Evolutionary conservation across 1,284 basidiomycete species (phyloP), one percentile per base, ranked within the genome.

Genomic region (Dichomitus squalens): DNA sequence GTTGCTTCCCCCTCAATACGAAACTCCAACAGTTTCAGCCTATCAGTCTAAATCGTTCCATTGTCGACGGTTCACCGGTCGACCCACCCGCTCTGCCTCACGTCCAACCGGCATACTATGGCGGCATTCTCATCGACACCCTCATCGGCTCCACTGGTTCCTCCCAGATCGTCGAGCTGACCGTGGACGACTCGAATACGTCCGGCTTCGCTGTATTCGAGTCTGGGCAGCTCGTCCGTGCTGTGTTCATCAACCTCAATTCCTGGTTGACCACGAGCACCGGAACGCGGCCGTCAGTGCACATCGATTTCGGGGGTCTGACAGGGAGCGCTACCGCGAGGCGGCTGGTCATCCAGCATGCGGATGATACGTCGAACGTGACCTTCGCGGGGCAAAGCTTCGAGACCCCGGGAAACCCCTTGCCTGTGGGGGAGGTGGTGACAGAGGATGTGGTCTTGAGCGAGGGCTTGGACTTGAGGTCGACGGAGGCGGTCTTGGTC

Each of bases 151-250:
- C 58, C 12, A 69, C 70, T 5, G 74, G 75, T 18, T 53, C 57
- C 11, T 75, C 81, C 0, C 71, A 73, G 46, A 73, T 83, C 27
- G 71, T 77, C n/a, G 87, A 92, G 69, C 71, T 92, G n/a, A 44
- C 63, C 3, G 74, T 87, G 23, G 67, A 78, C 60, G 72, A 84
- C 59, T 59, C 76, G 16, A 74, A 78, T 46, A 69, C 88, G 20
- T 75, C 85, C 8, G 87, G 83, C 36, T 89, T 88, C 67, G 86
- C 82, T 1, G 80, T 85, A 53, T 89, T 79, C 68, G 84, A 86
- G 63, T 59, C 67, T 21, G 72, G 70, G 7, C 58, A 33, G 9
- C 75, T 88, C 38, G 73, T 64, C 2, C 79, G 84, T 21, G 80
- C 80, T 4, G 72, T 87, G 0, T 76, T 90, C 53, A 78, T 88